Conservation (phyloP, 1,284 basidiomycete species). For the Dichomitus squalens region DNA sequence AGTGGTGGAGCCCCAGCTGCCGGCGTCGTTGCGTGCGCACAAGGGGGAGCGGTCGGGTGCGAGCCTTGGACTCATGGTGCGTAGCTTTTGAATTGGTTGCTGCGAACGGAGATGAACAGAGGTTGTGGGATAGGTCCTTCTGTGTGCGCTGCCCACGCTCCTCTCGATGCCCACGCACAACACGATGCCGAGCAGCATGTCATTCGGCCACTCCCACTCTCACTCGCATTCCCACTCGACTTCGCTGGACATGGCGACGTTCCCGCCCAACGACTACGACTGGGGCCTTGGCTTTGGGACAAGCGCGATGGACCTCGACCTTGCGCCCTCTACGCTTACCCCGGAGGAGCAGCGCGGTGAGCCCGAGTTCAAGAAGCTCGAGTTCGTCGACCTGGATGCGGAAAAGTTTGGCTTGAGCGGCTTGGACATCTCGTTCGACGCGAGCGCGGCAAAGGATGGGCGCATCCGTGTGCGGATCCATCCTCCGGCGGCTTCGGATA, state of each 20-base stretch:
- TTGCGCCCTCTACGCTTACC: slow-evolving; percentile 27
- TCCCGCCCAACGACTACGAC: slow-evolving; percentile 49
- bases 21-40: slow-evolving; percentile 45
- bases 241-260: slow-evolving; percentile 49
- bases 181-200: slow-evolving; percentile 54
- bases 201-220: slow-evolving; percentile 47
- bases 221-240: slow-evolving; percentile 44
- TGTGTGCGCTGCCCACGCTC: slow-evolving; percentile 65
- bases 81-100: not conserved
- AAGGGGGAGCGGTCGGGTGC: slow-evolving; percentile 54
- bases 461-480: slow-evolving; percentile 76
- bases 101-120: not conserved
- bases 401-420: slow-evolving; percentile 55
- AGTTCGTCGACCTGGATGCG: slow-evolving; percentile 53
- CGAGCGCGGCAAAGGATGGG: slow-evolving; percentile 61
- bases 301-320: slow-evolving; percentile 55
- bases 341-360: slow-evolving; percentile 27
- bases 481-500: slow-evolving; percentile 33
- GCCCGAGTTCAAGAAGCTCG: slow-evolving; percentile 45
- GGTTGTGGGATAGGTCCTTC: slow-evolving; percentile 19
- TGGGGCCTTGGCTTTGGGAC: slow-evolving; percentile 48
- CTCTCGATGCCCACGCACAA: slow-evolving; percentile 62
- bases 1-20: slow-evolving; percentile 45
- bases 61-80: slow-evolving; percentile 71
- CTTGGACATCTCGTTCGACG: slow-evolving; percentile 73